Conservation (phyloP, 345 rosid species). For the Limnanthes douglasii region DNA sequence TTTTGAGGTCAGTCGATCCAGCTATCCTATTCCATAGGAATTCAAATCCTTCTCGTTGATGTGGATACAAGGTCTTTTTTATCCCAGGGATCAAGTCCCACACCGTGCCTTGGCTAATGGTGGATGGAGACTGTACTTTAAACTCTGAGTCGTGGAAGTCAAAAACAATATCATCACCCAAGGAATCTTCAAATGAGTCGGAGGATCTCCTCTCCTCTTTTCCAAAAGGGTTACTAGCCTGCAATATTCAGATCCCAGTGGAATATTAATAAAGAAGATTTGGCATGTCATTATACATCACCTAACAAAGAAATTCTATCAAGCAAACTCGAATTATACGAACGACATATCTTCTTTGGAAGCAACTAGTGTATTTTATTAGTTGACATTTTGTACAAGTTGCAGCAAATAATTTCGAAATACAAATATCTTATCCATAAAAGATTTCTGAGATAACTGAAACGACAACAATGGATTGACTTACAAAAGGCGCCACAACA, state of each 20-base stretch:
- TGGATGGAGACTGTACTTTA: slow-evolving; percentile 2
- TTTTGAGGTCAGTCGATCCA: slow-evolving; percentile 31
- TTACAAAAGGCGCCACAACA: slow-evolving; percentile 9
- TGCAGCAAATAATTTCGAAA: neutral
- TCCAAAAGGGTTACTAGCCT: slow-evolving; percentile 7
- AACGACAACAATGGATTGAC: slow-evolving; percentile 2
- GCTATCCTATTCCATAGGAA: slow-evolving; percentile 67
- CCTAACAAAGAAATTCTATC: no score
- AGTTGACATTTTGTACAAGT: slow-evolving; percentile 3
- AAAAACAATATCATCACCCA: slow-evolving; percentile 8
- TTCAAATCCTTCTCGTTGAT: slow-evolving; percentile 68
- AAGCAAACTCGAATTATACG: no score
- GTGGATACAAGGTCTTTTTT: slow-evolving; percentile 30
- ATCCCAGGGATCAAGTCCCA: slow-evolving; percentile 60
- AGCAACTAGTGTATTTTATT: no score
- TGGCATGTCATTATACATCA: no score
- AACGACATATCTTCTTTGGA: no score
- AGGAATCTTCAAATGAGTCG: slow-evolving; percentile 3
- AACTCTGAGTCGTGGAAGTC: slow-evolving; percentile 3
- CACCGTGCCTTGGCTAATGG: slow-evolving; percentile 26
- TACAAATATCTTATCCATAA: no score
- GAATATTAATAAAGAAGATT: no score
- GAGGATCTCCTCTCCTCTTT: slow-evolving; percentile 9
- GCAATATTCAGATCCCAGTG: slow-evolving; percentile 9
- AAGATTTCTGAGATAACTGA: slow-evolving; percentile 8